A percentile compares a stretch with the other conserved stretches of the same genome.
These are phyloP conservation scores for Aspergillus amoenus DNA, from an alignment of 2,329 filamentous ascomycete genomes.

Conservation along the genomic window DNA sequence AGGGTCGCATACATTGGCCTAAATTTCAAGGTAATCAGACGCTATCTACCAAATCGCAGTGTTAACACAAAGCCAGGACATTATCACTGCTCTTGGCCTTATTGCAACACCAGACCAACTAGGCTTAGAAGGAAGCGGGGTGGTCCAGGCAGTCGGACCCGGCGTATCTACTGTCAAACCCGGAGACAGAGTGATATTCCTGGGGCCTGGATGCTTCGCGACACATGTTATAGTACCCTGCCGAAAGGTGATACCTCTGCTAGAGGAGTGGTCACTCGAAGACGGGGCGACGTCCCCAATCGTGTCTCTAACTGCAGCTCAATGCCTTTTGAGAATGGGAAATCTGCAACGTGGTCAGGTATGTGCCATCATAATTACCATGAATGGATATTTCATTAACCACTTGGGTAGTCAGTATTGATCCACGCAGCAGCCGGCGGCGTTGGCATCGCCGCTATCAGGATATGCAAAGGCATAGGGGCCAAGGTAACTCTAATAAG, in stretches of 20 bases:
- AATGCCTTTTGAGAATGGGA: constrained; percentile 9
- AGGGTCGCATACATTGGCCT: constrained; percentile 20
- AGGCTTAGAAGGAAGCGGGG: constrained; percentile 16
- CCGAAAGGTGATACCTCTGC: not conserved
- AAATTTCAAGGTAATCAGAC: constrained; percentile 8
- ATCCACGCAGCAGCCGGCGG: constrained; percentile 23
- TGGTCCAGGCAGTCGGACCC: constrained; percentile 9
- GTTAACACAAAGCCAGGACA: not conserved
- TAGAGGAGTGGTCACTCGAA: constrained; percentile 10
- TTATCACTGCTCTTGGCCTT: constrained; percentile 21
- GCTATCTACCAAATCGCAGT: no score
- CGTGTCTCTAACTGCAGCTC: constrained; percentile 10
- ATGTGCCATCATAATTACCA: no score
- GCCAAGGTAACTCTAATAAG: not conserved
- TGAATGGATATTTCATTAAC: no score
- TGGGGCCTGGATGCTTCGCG: constrained; percentile 22
- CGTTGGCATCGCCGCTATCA: constrained; percentile 25
- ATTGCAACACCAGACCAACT: constrained; percentile 32
- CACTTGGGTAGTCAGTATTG: constrained; percentile 11
- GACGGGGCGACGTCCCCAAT: constrained; percentile 20
- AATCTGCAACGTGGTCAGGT: not conserved
- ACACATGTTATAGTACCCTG: constrained; percentile 4
- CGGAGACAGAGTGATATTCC: constrained; percentile 12
- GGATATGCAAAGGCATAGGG: constrained; percentile 4
- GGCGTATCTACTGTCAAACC: not conserved